Conservation (phyloP, 2,329 filamentous ascomycete genomes). For the Fusarium longipes region DNA sequence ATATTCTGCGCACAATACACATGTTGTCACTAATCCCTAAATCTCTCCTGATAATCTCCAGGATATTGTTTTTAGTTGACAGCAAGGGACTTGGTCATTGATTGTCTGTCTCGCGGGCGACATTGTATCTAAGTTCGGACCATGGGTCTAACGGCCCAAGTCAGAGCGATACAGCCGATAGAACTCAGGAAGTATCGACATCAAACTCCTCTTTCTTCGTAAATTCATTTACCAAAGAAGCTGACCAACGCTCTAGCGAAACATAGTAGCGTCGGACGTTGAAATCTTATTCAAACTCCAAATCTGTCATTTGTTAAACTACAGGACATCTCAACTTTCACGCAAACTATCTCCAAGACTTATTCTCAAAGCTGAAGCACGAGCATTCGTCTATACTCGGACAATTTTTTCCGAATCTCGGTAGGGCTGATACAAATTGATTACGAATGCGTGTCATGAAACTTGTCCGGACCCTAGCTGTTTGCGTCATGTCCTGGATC, state of each 20-base stretch:
- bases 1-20: constrained; percentile 14
- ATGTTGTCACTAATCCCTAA: constrained; percentile 4
- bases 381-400: too few relatives aligned
- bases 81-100: constrained; percentile 10
- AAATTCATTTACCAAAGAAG: neutral
- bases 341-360: too few relatives aligned
- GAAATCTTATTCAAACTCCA: too few relatives aligned
- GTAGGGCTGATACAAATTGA: neutral
- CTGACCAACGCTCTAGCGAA: neutral
- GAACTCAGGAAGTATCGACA: constrained; percentile 9
- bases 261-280: too few relatives aligned
- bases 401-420: neutral
- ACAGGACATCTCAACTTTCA: too few relatives aligned
- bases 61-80: constrained; percentile 34
- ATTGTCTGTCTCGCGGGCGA: constrained; percentile 14
- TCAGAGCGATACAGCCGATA: constrained; percentile 26
- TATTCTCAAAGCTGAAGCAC: constrained; percentile 22
- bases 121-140: constrained; percentile 27
- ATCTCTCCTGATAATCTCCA: constrained; percentile 9
- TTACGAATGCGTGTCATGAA: neutral
- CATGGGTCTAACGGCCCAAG: constrained; percentile 27
- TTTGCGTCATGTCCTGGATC: neutral
- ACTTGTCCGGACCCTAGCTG: neutral
- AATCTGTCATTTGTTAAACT: too few relatives aligned
- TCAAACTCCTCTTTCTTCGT: constrained; percentile 1